Percentiles rank a stretch among this genome's conserved stretches.
Evolutionary conservation across 345 rosid species (phyloP).

Genomic region (Aquilaria yunnanensis): DNA sequence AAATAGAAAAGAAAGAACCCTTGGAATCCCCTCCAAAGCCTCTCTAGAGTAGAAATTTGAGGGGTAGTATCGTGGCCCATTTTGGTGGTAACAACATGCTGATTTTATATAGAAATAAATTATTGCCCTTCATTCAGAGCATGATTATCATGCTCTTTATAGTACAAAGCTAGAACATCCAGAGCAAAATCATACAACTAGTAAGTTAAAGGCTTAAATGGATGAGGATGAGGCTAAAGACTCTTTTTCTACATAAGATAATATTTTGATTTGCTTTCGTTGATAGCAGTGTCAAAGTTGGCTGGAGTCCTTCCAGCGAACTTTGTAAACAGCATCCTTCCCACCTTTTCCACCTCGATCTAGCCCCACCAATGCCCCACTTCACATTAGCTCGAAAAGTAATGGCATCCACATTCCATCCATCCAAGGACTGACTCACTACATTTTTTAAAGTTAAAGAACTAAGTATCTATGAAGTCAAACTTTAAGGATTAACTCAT

Average conservation of each 20-base stretch:
- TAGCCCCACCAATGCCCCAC: too few species aligned
- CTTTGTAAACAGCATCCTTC: slow-evolving; percentile 49
- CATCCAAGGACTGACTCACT: too few species aligned
- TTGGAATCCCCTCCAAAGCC: slow-evolving; percentile 80
- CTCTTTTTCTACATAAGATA: too few species aligned
- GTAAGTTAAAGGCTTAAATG: slow-evolving; percentile 26
- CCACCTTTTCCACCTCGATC: too few species aligned
- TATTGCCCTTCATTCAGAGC: slow-evolving; percentile 15
- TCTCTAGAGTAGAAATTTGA: slow-evolving; percentile 71
- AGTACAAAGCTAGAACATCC: slow-evolving; percentile 30
- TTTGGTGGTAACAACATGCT: slow-evolving; percentile 87
- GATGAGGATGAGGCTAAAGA: too few species aligned
- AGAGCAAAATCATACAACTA: slow-evolving; percentile 28
- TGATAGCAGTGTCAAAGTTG: slow-evolving; percentile 65
- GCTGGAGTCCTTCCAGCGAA: slow-evolving; percentile 80
- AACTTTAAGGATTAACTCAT: too few species aligned
- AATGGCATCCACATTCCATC: too few species aligned
- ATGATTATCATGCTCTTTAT: slow-evolving; percentile 2
- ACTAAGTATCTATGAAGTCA: too few species aligned
- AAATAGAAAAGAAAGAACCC: slow-evolving; percentile 65
- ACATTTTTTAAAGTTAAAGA: too few species aligned
- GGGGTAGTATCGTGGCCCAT: slow-evolving; percentile 73
- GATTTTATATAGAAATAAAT: slow-evolving; percentile 67
- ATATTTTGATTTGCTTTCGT: slow-evolving; percentile 43
- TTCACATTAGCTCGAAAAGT: too few species aligned